Evolutionary conservation across 2,329 filamentous ascomycete genomes (phyloP).

Genomic region (Capronia epimyces): DNA sequence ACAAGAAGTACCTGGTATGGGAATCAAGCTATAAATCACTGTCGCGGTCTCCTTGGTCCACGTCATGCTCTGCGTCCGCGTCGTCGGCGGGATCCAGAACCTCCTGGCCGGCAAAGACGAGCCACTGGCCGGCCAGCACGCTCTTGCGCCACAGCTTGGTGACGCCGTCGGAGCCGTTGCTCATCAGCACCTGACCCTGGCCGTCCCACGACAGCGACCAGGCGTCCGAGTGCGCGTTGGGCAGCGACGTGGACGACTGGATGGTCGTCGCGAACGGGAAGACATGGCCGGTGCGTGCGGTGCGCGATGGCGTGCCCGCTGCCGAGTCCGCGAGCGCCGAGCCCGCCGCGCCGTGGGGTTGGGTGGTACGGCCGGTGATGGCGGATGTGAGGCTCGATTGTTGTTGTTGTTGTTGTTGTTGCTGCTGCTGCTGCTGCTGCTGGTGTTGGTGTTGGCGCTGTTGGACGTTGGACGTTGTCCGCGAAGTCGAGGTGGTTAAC

Average conservation of each 20-base stretch:
- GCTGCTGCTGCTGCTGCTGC: constrained; percentile 4
- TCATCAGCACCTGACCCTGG: constrained; percentile 26
- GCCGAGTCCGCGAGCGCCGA: too few relatives aligned
- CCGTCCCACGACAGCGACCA: constrained; percentile 27
- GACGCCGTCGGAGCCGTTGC: constrained; percentile 23
- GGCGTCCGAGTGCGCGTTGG: constrained; percentile 25
- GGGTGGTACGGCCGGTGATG: constrained; percentile 19
- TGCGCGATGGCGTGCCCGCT: constrained; percentile 8
- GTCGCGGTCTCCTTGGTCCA: neutral
- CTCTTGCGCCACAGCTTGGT: constrained; percentile 24
- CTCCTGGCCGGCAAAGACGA: constrained; percentile 24
- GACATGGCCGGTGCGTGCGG: constrained; percentile 10
- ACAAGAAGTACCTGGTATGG: too few relatives aligned
- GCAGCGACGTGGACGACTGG: constrained; percentile 7
- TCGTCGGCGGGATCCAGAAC: constrained; percentile 6
- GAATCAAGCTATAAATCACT: neutral
- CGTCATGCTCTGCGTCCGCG: neutral
- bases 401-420: constrained; percentile 11
- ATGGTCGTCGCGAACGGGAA: constrained; percentile 22
- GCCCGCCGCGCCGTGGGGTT: neutral
- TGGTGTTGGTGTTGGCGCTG: neutral
- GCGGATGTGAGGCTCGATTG: constrained; percentile 29
- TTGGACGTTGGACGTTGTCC: neutral
- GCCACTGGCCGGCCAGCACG: constrained; percentile 17
- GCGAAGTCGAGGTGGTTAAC: too few relatives aligned